Conservation (phyloP, 345 rosid genomes). For the Ceriops zippeliana region DNA sequence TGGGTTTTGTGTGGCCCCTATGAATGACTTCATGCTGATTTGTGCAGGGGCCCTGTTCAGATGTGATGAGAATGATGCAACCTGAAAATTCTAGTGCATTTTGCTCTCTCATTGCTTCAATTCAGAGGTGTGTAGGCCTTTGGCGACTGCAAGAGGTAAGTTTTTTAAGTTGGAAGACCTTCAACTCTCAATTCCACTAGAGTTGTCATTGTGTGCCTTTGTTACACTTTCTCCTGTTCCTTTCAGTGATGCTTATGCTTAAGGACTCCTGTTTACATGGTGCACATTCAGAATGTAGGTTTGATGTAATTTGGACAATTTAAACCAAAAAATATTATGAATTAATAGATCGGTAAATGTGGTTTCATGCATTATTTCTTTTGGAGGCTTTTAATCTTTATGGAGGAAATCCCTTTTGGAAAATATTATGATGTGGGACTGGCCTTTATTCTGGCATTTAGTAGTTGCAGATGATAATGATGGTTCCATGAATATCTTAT, state of each 20-base stretch:
- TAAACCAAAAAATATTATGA: not conserved
- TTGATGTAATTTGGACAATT: not conserved
- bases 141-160: constrained; percentile 85
- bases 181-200: not conserved
- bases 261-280: not conserved
- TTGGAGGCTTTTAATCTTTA: not conserved
- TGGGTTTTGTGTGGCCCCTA: constrained; percentile 13
- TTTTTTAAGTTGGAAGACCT: constrained; percentile 9
- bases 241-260: not conserved
- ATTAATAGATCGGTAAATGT: not conserved
- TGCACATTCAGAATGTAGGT: not conserved
- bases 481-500: not conserved
- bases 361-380: not conserved
- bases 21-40: constrained; percentile 17
- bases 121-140: constrained; percentile 76
- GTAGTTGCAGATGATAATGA: not conserved
- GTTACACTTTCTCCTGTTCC: not conserved
- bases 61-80: constrained; percentile 47
- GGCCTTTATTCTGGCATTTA: not conserved
- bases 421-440: not conserved
- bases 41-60: constrained; percentile 59
- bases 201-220: not conserved
- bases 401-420: not conserved
- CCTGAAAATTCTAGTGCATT: constrained; percentile 48
- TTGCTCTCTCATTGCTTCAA: constrained; percentile 61